A percentile compares a stretch with the other conserved stretches of the same genome.
Evolutionary conservation across 768 basidiomycete genomes (phyloP).

Genomic region (Lactarius deliciosus): DNA sequence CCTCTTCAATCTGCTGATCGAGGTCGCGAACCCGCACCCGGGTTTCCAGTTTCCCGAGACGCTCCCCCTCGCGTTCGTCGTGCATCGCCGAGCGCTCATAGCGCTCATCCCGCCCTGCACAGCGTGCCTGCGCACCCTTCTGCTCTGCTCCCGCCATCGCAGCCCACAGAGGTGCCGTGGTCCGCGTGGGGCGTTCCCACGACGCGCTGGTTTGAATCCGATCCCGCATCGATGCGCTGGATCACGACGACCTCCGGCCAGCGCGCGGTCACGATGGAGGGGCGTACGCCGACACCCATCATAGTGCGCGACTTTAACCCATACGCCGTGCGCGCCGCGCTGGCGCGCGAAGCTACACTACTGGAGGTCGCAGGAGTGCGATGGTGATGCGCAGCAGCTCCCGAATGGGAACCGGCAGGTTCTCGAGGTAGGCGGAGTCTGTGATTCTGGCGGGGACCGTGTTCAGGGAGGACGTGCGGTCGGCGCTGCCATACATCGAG

Average conservation of each 20-base stretch:
- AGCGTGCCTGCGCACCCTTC: constrained; percentile 15
- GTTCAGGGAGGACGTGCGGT: constrained; percentile 30
- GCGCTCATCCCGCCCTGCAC: constrained; percentile 7
- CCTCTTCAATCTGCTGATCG: constrained; percentile 31
- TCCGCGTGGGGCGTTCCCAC: constrained; percentile 31
- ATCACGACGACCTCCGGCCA: constrained; percentile 38
- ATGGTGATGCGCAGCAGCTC: constrained; percentile 9
- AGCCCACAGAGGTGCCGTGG: constrained; percentile 27
- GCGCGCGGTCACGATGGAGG: constrained; percentile 30
- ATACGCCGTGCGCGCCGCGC: constrained; percentile 20
- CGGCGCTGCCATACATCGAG: constrained; percentile 33
- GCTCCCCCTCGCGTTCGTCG: constrained; percentile 31
- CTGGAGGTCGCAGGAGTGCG: neutral
- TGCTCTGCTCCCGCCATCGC: neutral
- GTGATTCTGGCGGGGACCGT: constrained; percentile 14
- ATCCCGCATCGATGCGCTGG: constrained; percentile 33
- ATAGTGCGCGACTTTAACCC: constrained; percentile 33
- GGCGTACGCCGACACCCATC: constrained; percentile 16
- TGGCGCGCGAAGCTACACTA: constrained; percentile 8
- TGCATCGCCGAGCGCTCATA: constrained; percentile 32
- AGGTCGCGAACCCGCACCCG: constrained; percentile 4
- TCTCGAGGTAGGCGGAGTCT: constrained; percentile 15
- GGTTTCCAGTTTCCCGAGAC: constrained; percentile 17
- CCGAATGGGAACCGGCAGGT: constrained; percentile 13
- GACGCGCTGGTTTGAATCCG: constrained; percentile 34